Evolutionary conservation across 441 rosid genomes (phyloP).

Genomic region (Cnidoscolus chayamansa): DNA sequence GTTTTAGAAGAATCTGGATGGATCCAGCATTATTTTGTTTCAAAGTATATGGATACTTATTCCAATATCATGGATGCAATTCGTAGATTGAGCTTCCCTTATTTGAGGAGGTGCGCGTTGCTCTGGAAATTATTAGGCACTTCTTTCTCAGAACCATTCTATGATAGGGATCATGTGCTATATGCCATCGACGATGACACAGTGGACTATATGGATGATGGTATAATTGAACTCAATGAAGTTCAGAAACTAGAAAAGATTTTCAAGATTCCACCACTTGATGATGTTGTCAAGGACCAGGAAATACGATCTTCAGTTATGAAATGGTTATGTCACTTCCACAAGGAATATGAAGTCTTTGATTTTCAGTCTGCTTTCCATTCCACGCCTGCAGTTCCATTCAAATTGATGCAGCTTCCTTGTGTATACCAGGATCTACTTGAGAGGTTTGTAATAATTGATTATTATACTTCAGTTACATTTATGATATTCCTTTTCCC

Average conservation of each 20-base stretch:
- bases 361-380: constrained; percentile 36
- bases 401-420: constrained; percentile 84
- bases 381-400: constrained; percentile 69
- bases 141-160: constrained; percentile 52
- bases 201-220: constrained; percentile 35
- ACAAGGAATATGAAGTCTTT: constrained; percentile 39
- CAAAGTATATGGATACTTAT: constrained; percentile 46
- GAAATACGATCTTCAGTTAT: constrained; percentile 44
- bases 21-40: constrained; percentile 51
- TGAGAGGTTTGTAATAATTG: constrained; percentile 60
- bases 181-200: constrained; percentile 32
- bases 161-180: constrained; percentile 35
- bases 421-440: constrained; percentile 80
- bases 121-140: constrained; percentile 76
- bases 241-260: constrained; percentile 62
- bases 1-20: constrained; percentile 49
- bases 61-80: constrained; percentile 49
- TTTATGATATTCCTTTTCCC: constrained; percentile 5
- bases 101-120: constrained; percentile 91
- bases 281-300: constrained; percentile 56
- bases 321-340: constrained; percentile 75
- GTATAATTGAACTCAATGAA: constrained; percentile 52
- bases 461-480: constrained; percentile 14
- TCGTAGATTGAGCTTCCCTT: constrained; percentile 72
- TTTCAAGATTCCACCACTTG: constrained; percentile 74